A percentile compares a stretch with the other conserved stretches of the same genome.
Evolutionary conservation across 495 filamentous ascomycete species (phyloP).

Genomic region (Darksidea phi): DNA sequence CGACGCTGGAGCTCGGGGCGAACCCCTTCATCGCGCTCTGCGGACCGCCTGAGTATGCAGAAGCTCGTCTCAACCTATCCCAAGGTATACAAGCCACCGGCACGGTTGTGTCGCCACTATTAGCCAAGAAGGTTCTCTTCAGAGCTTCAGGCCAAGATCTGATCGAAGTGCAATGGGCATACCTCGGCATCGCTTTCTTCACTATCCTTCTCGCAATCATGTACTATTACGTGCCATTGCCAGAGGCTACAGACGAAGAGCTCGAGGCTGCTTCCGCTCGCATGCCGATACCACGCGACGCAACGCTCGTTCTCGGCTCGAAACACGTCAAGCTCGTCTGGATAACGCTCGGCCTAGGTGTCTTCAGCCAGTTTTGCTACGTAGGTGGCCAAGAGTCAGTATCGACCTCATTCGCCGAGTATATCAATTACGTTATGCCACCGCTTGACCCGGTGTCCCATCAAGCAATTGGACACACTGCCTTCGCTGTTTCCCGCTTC

Average conservation of each 20-base stretch:
- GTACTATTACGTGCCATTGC: slow-evolving; percentile 65
- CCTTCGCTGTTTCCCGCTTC: slow-evolving; percentile 66
- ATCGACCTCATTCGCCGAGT: slow-evolving; percentile 48
- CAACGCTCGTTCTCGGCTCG: slow-evolving; percentile 31
- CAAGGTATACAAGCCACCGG: slow-evolving; percentile 70
- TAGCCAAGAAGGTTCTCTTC: slow-evolving; percentile 64
- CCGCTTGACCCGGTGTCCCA: slow-evolving; percentile 44
- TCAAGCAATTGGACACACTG: slow-evolving; percentile 55
- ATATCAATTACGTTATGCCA: slow-evolving; percentile 44
- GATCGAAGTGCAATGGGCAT: slow-evolving; percentile 69
- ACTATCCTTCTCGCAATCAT: slow-evolving; percentile 61
- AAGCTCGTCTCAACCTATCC: slow-evolving; percentile 64
- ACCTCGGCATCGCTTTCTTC: slow-evolving; percentile 66
- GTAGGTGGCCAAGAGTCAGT: slow-evolving; percentile 65
- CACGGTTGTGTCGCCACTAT: slow-evolving; percentile 58
- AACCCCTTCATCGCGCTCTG: slow-evolving; percentile 70
- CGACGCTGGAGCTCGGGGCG: slow-evolving; percentile 62
- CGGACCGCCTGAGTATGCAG: slow-evolving; percentile 64
- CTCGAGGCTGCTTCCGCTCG: slow-evolving; percentile 56
- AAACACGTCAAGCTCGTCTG: slow-evolving; percentile 53
- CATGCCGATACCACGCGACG: slow-evolving; percentile 52
- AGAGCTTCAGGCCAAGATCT: slow-evolving; percentile 52
- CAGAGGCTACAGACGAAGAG: slow-evolving; percentile 66
- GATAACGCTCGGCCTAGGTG: slow-evolving; percentile 56
- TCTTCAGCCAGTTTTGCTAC: slow-evolving; percentile 64